Evolutionary conservation across 345 rosid species (phyloP), one percentile per base, ranked within the genome.

Genomic region (Viola odorata): DNA sequence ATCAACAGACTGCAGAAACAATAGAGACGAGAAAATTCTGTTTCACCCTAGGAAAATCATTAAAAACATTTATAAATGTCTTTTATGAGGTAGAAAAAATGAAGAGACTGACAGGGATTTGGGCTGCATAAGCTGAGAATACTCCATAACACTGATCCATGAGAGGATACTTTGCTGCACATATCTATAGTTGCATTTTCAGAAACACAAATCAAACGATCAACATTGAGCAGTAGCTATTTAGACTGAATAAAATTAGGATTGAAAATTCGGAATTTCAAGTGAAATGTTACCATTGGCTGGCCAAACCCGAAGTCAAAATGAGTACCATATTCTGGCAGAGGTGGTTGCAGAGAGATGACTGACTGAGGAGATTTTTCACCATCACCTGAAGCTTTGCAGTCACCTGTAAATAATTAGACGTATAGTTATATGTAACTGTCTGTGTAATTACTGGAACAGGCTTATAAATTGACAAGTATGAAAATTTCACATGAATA

Each of bases 141-240:
- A 88, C 60, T 69, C 96, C 97, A 73, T 82, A 90, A 70, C 69
- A 85, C 60, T 79, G 95, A 67, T 88, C 97, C 40, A 61, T 67
- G 51, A 51, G 77, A 41, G 87, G 95, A 75, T 80, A 81, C 66
- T 85, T 88, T 47, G 32, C 32, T 23, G 85, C 68, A 69, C 79
- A 78, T 11, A 80, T 70, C 99, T 89, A 64, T 42, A 69, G 52
- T 67, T 61, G 38, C 23, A 59, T 17, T 54, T 54, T 32, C 44
- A 67, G 63, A 55, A 64, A 54, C 60, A 45, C 32, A 68, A 10
- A 61, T 10, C 66, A 45, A 65, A 36, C 51, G 60, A 10, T 47
- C 39, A 45, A 37, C 42, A 50, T 62, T 67, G 11, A 55, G 9
- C 17, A 39, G 47, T 47, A 12, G 41, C 37, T 13, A 45, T 45